These are phyloP conservation scores for Inonotus hispidus DNA, from an alignment of 1,284 basidiomycete species.

Conservation along the genomic window DNA sequence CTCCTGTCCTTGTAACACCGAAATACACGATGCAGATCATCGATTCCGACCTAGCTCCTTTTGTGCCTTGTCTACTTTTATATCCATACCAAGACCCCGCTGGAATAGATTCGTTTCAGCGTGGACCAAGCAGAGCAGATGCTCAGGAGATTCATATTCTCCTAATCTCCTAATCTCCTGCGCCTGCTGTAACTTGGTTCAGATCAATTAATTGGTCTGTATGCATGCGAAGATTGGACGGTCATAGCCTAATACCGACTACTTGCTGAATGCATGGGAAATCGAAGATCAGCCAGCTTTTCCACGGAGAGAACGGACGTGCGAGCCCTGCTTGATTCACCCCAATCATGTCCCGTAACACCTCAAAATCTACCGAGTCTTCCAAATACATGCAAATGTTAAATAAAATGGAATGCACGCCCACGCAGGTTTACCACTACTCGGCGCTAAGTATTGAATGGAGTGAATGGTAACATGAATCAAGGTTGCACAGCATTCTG, in stretches of 20 bases:
- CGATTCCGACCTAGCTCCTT: background rate
- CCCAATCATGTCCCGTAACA: conserved; percentile 1
- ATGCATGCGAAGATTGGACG: conserved; percentile 9
- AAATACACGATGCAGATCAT: conserved; percentile 2
- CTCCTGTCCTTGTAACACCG: background rate
- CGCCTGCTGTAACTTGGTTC: background rate
- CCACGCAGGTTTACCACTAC: too few relatives aligned
- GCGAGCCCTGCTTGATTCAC: conserved; percentile 1
- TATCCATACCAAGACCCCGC: background rate
- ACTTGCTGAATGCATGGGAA: conserved; percentile 11
- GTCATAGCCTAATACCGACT: conserved; percentile 6
- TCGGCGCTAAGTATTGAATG: conserved; percentile 12
- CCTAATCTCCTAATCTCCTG: background rate
- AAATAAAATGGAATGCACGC: background rate
- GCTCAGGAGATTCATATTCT: background rate
- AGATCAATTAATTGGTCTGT: background rate
- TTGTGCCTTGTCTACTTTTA: background rate
- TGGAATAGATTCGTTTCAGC: background rate
- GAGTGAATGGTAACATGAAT: background rate
- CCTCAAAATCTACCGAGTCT: conserved; percentile 5
- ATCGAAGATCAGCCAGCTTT: conserved; percentile 1
- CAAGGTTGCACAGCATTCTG: background rate
- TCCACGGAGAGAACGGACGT: conserved; percentile 11
- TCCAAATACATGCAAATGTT: background rate
- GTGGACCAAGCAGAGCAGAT: background rate